Conservation (phyloP, 176 grass and related monocot genomes). For the Triticum dicoccoides region DNA sequence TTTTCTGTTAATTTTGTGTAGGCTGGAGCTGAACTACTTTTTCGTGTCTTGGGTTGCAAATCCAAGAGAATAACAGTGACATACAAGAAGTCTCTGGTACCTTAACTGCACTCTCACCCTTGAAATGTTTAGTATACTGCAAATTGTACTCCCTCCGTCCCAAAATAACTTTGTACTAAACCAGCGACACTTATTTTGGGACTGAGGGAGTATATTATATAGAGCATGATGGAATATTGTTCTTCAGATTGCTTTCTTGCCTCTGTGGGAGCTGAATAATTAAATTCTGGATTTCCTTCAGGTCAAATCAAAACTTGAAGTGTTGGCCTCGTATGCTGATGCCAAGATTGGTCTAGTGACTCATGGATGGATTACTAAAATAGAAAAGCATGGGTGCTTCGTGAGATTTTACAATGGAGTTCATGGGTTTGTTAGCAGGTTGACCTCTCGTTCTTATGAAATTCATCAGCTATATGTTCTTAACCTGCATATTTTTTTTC, state of each 20-base stretch:
- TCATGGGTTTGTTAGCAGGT: slow-evolving; percentile 90
- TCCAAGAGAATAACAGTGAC: slow-evolving; percentile 95
- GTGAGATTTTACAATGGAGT: slow-evolving; percentile 93
- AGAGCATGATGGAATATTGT: neutral
- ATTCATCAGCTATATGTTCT: slow-evolving; percentile 5
- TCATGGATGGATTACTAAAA: slow-evolving; percentile 98
- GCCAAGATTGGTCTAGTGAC: slow-evolving; percentile 77
- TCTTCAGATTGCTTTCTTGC: slow-evolving; percentile 6
- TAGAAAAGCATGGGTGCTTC: slow-evolving; percentile 94
- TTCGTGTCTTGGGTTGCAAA: slow-evolving; percentile 95
- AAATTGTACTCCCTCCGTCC: neutral
- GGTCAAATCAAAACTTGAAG: slow-evolving; percentile 95
- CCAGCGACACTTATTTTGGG: too few species aligned
- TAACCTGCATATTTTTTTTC: neutral
- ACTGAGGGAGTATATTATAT: neutral
- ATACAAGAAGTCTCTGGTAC: slow-evolving; percentile 92
- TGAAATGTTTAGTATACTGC: neutral
- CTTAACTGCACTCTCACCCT: slow-evolving; percentile 8
- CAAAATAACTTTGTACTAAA: too few species aligned
- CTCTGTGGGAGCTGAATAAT: neutral
- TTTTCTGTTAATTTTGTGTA: slow-evolving; percentile 33
- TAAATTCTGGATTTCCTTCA: slow-evolving; percentile 26
- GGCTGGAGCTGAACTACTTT: slow-evolving; percentile 85
- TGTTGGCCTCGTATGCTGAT: slow-evolving; percentile 82
- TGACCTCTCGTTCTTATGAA: slow-evolving; percentile 21